Percentiles rank a stretch among this genome's conserved stretches.
Conservation (phyloP, 352 stramenopile species). For the Globisporangium echinulatum region DNA sequence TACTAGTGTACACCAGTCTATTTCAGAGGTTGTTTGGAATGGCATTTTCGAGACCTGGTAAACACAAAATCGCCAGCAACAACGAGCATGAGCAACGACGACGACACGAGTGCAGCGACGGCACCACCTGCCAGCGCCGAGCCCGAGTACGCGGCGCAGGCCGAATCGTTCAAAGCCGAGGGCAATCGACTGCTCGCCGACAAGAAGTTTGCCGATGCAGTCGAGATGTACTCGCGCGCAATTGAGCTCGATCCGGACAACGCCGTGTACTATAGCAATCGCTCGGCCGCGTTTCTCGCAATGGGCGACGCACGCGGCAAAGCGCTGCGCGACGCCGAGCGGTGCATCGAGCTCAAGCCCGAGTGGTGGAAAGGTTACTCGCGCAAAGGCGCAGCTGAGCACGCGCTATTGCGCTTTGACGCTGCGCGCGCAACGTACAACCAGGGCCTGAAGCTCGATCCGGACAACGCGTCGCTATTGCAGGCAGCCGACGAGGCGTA, state of each 20-base stretch:
- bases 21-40: background rate
- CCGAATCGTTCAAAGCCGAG: conserved; percentile 79
- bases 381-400: conserved; percentile 73
- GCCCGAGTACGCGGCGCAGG: conserved; percentile 54
- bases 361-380: conserved; percentile 87
- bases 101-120: conserved; percentile 3
- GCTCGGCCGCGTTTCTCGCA: conserved; percentile 72
- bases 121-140: conserved; percentile 1
- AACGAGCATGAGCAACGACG: conserved; percentile 3
- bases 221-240: conserved; percentile 79
- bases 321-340: conserved; percentile 69
- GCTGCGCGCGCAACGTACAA: conserved; percentile 67
- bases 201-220: conserved; percentile 54
- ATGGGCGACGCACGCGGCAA: conserved; percentile 78
- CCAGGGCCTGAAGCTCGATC: conserved; percentile 49
- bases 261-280: conserved; percentile 84
- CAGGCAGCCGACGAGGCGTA: conserved; percentile 68
- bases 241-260: conserved; percentile 83
- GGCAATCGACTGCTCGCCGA: conserved; percentile 68
- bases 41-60: background rate
- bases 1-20: background rate
- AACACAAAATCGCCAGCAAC: background rate
- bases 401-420: conserved; percentile 72
- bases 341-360: conserved; percentile 67
- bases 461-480: conserved; percentile 66